phyloP scores from a whole-genome alignment of 2,329 filamentous ascomycete species.

The Boeremia lycopersici region DNA sequence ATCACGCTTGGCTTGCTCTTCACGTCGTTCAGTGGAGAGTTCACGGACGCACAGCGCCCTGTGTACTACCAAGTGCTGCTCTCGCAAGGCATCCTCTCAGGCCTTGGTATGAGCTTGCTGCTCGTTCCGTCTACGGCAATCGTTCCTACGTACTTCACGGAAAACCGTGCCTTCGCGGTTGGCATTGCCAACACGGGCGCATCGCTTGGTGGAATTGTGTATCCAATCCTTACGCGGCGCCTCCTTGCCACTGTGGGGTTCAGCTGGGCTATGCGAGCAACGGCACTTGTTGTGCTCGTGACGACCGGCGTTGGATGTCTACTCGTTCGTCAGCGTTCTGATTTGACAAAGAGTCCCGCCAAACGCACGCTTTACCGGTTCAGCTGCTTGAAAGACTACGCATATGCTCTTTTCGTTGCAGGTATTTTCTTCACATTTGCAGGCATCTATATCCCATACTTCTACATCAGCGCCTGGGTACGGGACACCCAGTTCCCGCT shows the following conservation, averaged over 20 bases:
- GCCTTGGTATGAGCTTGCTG: constrained; percentile 23
- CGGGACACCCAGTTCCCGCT: constrained; percentile 14
- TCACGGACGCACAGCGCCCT: constrained; percentile 2
- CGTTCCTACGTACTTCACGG: constrained; percentile 49
- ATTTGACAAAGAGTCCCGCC: constrained; percentile 16
- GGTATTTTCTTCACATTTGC: constrained; percentile 25
- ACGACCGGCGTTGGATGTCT: constrained; percentile 55
- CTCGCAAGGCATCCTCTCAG: constrained; percentile 27
- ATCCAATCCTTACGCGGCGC: constrained; percentile 58
- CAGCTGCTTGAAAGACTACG: constrained; percentile 11
- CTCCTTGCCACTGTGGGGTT: constrained; percentile 64
- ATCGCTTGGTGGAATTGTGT: constrained; percentile 53
- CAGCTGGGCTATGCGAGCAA: constrained; percentile 64
- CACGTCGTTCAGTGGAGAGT: constrained; percentile 54
- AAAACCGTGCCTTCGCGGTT: constrained; percentile 59
- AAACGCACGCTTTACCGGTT: constrained; percentile 20
- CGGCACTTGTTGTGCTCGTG: constrained; percentile 62
- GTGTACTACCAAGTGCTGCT: constrained; percentile 52
- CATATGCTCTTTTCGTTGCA: constrained; percentile 20
- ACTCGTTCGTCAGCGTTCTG: constrained; percentile 15
- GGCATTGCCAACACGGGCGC: constrained; percentile 54
- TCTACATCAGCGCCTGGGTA: constrained; percentile 22
- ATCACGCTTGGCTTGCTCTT: constrained; percentile 55
- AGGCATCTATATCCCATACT: constrained; percentile 22
- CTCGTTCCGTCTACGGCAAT: constrained; percentile 23